These are phyloP conservation scores for Endotrypanum monterogeii DNA, from an alignment of 208 protist species.

Conservation along the genomic window DNA sequence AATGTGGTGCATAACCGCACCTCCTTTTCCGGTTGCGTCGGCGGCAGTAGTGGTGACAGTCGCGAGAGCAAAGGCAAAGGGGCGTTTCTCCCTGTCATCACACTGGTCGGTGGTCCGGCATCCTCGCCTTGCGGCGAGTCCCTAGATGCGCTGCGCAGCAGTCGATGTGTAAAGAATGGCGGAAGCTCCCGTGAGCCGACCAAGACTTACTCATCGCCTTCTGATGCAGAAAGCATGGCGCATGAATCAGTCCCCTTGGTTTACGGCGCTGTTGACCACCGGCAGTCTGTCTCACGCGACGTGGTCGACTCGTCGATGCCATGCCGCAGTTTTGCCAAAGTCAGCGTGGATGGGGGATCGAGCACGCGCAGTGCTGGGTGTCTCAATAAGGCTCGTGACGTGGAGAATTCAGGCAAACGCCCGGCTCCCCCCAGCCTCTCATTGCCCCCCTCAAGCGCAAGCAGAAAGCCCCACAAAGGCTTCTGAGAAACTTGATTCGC, in stretches of 20 bases:
- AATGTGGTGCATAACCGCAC: background rate
- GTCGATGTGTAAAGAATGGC: conserved; percentile 10
- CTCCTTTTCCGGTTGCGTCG: background rate
- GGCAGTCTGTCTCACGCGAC: conserved; percentile 13
- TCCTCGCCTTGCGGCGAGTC: conserved; percentile 10
- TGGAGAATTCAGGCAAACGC: background rate
- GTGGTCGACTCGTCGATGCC: background rate
- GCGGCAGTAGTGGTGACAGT: background rate
- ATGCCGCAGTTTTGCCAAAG: conserved; percentile 2
- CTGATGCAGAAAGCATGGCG: conserved; percentile 3
- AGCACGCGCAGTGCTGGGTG: background rate
- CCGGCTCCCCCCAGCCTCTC: background rate
- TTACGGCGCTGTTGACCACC: conserved; percentile 1
- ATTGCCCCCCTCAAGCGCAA: background rate
- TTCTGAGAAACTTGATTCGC: background rate
- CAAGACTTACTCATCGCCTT: conserved; percentile 10
- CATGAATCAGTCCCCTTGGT: conserved; percentile 8
- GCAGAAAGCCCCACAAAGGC: background rate
- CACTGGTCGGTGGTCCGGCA: background rate
- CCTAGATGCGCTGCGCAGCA: conserved; percentile 10
- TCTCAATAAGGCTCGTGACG: background rate
- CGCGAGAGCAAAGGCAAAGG: background rate
- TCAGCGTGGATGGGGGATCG: background rate
- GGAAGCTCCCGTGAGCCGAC: conserved; percentile 20
- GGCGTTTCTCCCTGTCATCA: conserved; percentile 26